Evolutionary conservation across 2,329 filamentous ascomycete species (phyloP), one percentile per base, ranked within the genome.

Genomic region (Epicoccum nigrum): DNA sequence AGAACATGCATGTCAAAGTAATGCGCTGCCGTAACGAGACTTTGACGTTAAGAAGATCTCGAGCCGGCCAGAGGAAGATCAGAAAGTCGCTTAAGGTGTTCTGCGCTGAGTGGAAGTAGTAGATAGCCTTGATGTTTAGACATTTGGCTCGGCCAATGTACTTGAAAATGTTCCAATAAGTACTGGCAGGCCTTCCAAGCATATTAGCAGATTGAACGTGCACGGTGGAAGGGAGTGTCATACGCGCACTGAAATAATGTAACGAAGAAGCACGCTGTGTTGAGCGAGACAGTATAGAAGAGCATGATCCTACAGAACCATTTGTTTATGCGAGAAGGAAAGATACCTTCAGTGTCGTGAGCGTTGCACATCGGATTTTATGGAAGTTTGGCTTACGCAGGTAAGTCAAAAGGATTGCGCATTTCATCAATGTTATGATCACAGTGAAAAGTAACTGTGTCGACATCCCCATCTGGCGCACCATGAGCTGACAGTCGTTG

Each of bases 61-160:
- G 60, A 1, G 63, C 65, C 1, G 68, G 68, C 67, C 68, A 71
- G 3, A 70, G 58, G 54, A 68, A 67, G 16, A 68, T 61, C 7
- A 70, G 32, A 27, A 72, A 68, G 43, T 72, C 70, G 46, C 64
- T 70, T 11, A 69, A 30, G 0, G 62, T 66, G 23, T 66, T 66
- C 19, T 66, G 63, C 0, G 42, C 55, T 1, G 55, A 56, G 30
- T 63, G 59, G 20, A 62, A 60, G 25, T 64, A 66, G 35, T 65
- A 65, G 33, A 66, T 62, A 1, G 54, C 62, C 16, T 55, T 58
- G 47, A 66, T 55, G n/a, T 64, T 64, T 30, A 63, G 53, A 25
- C 62, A 66, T 20, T 60, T 66, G 1, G 57, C 55, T 1, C 44
- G 59, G 17, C 47, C 40, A 4, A 59, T 55, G 32, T 58, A 60